A percentile compares a stretch with the other conserved stretches of the same genome.
phyloP scores from a whole-genome alignment of 2,329 filamentous ascomycete genomes.

The Microcyclosporella mali region DNA sequence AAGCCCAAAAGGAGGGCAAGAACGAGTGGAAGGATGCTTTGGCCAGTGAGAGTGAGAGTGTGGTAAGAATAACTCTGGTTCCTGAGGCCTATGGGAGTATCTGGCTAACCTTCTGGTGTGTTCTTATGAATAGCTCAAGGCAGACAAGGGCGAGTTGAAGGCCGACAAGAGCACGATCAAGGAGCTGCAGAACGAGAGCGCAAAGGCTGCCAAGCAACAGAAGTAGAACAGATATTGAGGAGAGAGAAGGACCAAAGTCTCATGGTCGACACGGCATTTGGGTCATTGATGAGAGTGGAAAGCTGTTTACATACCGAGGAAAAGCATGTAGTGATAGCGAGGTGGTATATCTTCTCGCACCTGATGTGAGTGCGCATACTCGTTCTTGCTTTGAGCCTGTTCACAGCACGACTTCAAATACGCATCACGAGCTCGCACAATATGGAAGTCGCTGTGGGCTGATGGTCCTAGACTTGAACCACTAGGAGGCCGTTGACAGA shows the following conservation, averaged over 20 bases:
- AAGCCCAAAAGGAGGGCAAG: conserved; percentile 51
- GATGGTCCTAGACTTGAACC: too few relatives aligned
- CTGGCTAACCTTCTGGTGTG: too few relatives aligned
- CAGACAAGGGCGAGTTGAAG: conserved; percentile 31
- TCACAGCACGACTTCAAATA: too few relatives aligned
- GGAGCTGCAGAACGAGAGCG: conserved; percentile 32
- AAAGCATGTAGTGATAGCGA: too few relatives aligned
- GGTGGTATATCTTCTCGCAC: too few relatives aligned
- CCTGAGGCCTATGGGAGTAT: background rate
- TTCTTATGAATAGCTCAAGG: conserved; percentile 28
- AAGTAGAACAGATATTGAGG: conserved; percentile 8
- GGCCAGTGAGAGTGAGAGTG: conserved; percentile 72
- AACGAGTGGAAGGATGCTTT: conserved; percentile 72
- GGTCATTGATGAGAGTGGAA: too few relatives aligned
- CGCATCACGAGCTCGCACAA: too few relatives aligned
- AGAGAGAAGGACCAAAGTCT: background rate
- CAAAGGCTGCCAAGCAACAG: conserved; percentile 27
- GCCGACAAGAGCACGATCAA: conserved; percentile 26
- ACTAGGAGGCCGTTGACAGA: too few relatives aligned
- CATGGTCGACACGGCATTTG: background rate
- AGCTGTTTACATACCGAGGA: too few relatives aligned
- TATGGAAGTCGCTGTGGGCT: too few relatives aligned
- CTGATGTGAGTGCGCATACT: too few relatives aligned
- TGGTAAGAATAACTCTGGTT: conserved; percentile 44
- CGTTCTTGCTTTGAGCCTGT: too few relatives aligned